Conservation (phyloP, 2,329 filamentous ascomycete species). For the Lachnellula arida region DNA sequence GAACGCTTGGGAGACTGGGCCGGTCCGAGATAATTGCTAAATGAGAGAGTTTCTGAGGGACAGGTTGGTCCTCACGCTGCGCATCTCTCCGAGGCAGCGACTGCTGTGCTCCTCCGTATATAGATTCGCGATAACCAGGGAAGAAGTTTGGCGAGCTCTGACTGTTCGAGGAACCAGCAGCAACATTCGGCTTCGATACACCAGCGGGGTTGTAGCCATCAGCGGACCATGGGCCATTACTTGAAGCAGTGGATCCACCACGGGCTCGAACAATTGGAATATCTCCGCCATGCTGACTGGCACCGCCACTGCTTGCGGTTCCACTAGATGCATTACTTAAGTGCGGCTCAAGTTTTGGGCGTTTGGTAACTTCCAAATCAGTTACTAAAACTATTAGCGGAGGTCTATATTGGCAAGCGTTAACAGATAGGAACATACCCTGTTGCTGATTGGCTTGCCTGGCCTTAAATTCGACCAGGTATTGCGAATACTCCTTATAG, state of each 20-base stretch:
- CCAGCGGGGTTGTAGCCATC: slow-evolving; percentile 11
- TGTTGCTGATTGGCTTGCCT: slow-evolving; percentile 58
- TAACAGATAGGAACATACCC: slow-evolving; percentile 37
- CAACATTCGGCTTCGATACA: slow-evolving; percentile 12
- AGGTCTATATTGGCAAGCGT: background rate
- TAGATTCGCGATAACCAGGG: slow-evolving; percentile 32
- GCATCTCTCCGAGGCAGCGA: slow-evolving; percentile 28
- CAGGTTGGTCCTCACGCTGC: slow-evolving; percentile 17
- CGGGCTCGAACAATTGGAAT: slow-evolving; percentile 11
- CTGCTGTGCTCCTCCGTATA: slow-evolving; percentile 16
- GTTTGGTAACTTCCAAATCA: slow-evolving; percentile 27
- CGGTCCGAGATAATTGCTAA: slow-evolving; percentile 16
- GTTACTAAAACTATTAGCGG: slow-evolving; percentile 3
- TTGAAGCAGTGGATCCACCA: slow-evolving; percentile 22
- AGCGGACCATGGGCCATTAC: slow-evolving; percentile 19
- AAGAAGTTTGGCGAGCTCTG: slow-evolving; percentile 22
- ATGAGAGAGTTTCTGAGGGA: slow-evolving; percentile 15
- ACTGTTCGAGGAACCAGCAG: slow-evolving; percentile 1
- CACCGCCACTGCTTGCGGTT: slow-evolving; percentile 19
- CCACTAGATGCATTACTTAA: slow-evolving; percentile 24
- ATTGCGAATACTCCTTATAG: slow-evolving; percentile 64
- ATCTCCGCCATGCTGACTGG: slow-evolving; percentile 21
- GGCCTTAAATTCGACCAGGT: slow-evolving; percentile 72
- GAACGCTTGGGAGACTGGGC: slow-evolving; percentile 14
- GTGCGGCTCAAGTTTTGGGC: slow-evolving; percentile 30